A percentile compares a stretch with the other conserved stretches of the same genome.
These are phyloP conservation scores for Polygonum maritimum DNA, from an alignment of 148 eudicot genomes.

Conservation along the genomic window DNA sequence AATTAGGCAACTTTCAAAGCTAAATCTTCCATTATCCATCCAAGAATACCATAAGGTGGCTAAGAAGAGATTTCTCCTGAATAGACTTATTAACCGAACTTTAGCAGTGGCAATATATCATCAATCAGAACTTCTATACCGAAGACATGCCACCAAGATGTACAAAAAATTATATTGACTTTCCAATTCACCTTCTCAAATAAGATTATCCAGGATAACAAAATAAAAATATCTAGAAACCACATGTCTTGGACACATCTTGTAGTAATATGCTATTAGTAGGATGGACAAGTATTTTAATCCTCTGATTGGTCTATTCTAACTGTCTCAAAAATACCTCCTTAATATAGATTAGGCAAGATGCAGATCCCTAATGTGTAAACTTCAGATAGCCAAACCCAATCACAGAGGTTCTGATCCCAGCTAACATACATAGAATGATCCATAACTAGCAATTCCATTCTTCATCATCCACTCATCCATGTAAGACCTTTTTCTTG, in stretches of 20 bases:
- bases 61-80: background rate
- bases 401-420: background rate
- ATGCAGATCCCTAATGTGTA: background rate
- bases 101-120: background rate
- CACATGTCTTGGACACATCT: background rate
- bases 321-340: background rate
- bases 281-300: background rate
- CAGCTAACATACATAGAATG: background rate
- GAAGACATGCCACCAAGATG: background rate
- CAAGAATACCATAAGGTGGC: background rate
- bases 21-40: background rate
- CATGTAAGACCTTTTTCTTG: background rate
- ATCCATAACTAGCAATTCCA: background rate
- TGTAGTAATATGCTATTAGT: background rate
- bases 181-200: background rate
- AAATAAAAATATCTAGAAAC: background rate
- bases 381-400: background rate
- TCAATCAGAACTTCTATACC: background rate
- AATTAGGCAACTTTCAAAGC: background rate
- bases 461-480: background rate
- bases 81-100: background rate
- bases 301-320: background rate
- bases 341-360: background rate
- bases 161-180: background rate
- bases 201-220: background rate